Evolutionary conservation across 1,284 basidiomycete genomes (phyloP).

Genomic region (Leccinum fuscescens): DNA sequence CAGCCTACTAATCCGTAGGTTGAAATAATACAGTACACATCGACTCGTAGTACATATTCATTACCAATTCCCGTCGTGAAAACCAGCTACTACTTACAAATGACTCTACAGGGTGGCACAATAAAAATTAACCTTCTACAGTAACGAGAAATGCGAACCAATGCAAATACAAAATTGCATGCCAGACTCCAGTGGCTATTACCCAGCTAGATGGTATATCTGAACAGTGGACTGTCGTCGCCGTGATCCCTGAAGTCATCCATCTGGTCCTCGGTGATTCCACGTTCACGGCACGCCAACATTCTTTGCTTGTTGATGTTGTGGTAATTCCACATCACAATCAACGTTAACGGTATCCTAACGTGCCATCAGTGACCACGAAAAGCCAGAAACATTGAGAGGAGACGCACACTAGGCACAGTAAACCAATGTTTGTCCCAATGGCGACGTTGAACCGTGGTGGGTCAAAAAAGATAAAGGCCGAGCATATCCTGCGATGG

Average conservation of each 20-base stretch:
- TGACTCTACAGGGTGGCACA: not conserved
- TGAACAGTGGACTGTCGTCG: slow-evolving; percentile 49
- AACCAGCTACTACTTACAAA: not conserved
- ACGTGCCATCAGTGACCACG: slow-evolving; percentile 1
- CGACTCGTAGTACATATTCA: not conserved
- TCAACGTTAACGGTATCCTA: slow-evolving; percentile 24
- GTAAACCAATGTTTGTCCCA: slow-evolving; percentile 38
- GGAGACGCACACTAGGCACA: slow-evolving; percentile 27
- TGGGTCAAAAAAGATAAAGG: slow-evolving; percentile 44
- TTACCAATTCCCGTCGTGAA: not conserved
- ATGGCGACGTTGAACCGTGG: slow-evolving; percentile 50
- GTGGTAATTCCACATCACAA: slow-evolving; percentile 39
- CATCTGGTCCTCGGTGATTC: slow-evolving; percentile 36
- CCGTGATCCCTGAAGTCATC: slow-evolving; percentile 42
- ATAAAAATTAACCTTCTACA: not conserved
- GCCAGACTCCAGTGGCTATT: not conserved
- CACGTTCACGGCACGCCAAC: slow-evolving; percentile 36
- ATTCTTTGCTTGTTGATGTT: slow-evolving; percentile 42
- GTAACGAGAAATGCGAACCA: not conserved
- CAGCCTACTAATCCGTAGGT: too few relatives aligned
- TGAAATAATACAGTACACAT: not conserved
- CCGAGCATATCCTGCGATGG: slow-evolving; percentile 38
- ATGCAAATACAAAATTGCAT: not conserved
- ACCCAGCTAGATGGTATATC: slow-evolving; percentile 26
- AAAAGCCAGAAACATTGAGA: not conserved